Evolutionary conservation across 495 filamentous ascomycete genomes (phyloP), one percentile per base, ranked within the genome.

Genomic region (Hypoxylon lenormandii): DNA sequence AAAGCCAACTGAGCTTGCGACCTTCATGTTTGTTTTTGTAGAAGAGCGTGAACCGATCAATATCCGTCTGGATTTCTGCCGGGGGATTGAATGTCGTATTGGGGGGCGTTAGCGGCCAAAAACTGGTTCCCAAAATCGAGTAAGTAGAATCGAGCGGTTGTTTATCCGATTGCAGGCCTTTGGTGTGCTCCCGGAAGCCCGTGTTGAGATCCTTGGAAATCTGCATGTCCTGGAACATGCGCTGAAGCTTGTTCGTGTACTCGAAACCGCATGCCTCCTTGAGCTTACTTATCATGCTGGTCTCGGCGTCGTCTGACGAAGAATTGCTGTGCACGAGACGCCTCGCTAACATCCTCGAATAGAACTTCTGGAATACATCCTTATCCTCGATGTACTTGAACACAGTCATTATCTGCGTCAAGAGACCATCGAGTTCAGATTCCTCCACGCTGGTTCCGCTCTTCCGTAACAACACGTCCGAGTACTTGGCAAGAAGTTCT

Each of bases 361-460:
- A 99, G 80, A 97, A 98, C 77, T 97, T 98, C 79, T 98, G 96
- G 84, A 98, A 99, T 5, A 99, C 95, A 77, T 99, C 95, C 81
- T 98, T 98, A 80, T 99, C 95, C 74, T 99, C 96, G 69, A 99
- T 97, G 81, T 98, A 99, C 80, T 99, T 99, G 88, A 99, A 99
- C 37, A 98, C 92, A 1, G 93, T 97, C 95, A 99, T 99, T 72
- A 99, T 94, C 74, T 97, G 91, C n/a, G 89, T 88, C 42, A 98
- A 82, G 57, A 91, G 92, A 65, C 89, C 88, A 79, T 99, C 95
- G 53, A 98, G 87, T 65, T 98, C 93, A 21, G 90, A 90, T 76
- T 98, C 96, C 76, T 98, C 95, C 8, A 91, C 89, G 62, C 91
- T 90, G 73, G 92, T 93, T 11, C 91, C 90, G 55, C 91, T 94